phyloP scores from a whole-genome alignment of 2,329 filamentous ascomycete species.

The Stachybotrys echinatus region DNA sequence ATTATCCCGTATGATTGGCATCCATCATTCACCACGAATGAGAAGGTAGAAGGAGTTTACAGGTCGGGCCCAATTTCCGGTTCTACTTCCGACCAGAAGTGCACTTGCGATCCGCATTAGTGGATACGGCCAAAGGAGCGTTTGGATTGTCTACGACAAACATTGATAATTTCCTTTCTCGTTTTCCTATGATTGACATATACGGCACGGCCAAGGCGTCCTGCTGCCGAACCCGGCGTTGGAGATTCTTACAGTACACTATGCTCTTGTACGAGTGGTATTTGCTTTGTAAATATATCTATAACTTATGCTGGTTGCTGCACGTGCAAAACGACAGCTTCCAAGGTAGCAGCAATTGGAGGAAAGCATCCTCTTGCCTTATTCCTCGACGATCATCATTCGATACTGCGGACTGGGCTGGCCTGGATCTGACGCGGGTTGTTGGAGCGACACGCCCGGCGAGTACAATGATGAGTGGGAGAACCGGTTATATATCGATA shows the following conservation, averaged over 20 bases:
- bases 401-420: conserved; percentile 14
- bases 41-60: background rate
- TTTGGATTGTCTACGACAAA: background rate
- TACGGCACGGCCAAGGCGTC: conserved; percentile 22
- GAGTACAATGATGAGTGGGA: too few relatives aligned
- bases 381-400: too few relatives aligned
- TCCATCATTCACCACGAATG: background rate
- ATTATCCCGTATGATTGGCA: background rate
- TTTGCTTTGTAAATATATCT: conserved; percentile 22
- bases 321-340: background rate
- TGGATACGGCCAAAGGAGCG: background rate
- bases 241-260: conserved; percentile 17
- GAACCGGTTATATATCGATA: too few relatives aligned
- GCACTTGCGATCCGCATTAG: too few relatives aligned
- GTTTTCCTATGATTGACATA: conserved; percentile 11
- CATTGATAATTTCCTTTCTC: conserved; percentile 2
- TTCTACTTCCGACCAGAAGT: background rate
- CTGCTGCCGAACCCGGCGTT: conserved; percentile 20
- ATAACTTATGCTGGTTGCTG: conserved; percentile 15
- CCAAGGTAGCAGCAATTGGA: background rate
- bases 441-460: too few relatives aligned
- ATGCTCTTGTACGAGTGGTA: conserved; percentile 17
- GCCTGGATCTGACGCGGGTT: conserved; percentile 9
- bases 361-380: background rate
- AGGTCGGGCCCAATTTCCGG: background rate